A percentile compares a stretch with the other conserved stretches of the same genome.
Evolutionary conservation across 768 basidiomycete species (phyloP).

Genomic region (Gyrodon lividus): DNA sequence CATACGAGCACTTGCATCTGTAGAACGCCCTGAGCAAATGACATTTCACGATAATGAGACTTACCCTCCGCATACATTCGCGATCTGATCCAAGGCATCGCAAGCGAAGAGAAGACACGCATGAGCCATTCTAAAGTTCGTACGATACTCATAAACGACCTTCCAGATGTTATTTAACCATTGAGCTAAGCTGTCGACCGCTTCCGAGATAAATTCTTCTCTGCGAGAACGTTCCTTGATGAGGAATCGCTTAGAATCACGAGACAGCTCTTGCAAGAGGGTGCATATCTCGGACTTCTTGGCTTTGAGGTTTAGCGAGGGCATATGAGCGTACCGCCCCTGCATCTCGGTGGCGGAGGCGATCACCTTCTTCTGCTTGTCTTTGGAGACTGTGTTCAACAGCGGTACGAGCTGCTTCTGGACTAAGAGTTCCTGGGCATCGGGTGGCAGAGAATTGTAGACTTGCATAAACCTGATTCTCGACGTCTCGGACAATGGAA

Average conservation of each 20-base stretch:
- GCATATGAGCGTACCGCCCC: constrained; percentile 39
- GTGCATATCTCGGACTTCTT: constrained; percentile 55
- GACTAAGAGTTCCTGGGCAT: constrained; percentile 48
- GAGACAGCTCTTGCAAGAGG: constrained; percentile 51
- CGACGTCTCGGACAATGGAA: background rate
- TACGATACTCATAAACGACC: constrained; percentile 56
- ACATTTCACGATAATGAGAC: constrained; percentile 22
- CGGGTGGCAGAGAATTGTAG: constrained; percentile 52
- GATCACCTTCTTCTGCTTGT: constrained; percentile 39
- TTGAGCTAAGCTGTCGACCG: constrained; percentile 49
- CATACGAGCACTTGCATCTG: constrained; percentile 57
- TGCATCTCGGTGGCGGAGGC: constrained; percentile 42
- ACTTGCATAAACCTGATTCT: constrained; percentile 42
- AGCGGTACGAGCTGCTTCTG: constrained; percentile 50
- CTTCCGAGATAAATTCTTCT: constrained; percentile 55
- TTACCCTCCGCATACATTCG: constrained; percentile 36
- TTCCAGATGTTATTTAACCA: constrained; percentile 70
- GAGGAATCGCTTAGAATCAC: constrained; percentile 52
- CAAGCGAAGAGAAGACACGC: constrained; percentile 52
- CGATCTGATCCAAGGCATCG: constrained; percentile 46
- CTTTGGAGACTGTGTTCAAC: constrained; percentile 42
- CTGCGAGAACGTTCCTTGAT: constrained; percentile 53
- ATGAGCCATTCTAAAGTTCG: constrained; percentile 53
- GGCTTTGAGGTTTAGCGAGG: constrained; percentile 48
- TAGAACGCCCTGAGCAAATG: constrained; percentile 4